Conservation (phyloP, 495 filamentous ascomycete genomes). For the Glonium stellatum region DNA sequence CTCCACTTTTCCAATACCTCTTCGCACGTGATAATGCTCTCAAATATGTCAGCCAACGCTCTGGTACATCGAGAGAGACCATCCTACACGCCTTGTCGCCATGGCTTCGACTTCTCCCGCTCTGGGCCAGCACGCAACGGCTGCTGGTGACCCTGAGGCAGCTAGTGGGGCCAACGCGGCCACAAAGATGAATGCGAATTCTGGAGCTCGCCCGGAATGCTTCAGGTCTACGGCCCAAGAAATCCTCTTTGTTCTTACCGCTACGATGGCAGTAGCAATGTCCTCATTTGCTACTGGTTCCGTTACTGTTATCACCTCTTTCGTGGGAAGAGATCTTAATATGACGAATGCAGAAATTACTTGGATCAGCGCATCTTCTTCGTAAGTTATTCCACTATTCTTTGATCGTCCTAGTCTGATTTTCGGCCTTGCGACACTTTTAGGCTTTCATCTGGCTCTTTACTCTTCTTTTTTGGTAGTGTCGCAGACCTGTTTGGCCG, state of each 20-base stretch:
- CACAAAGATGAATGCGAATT: constrained; percentile 21
- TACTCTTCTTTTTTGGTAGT: constrained; percentile 66
- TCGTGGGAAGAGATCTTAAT: constrained; percentile 52
- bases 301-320: constrained; percentile 55
- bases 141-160: neutral
- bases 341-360: constrained; percentile 66
- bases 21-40: neutral
- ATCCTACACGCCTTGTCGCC: neutral
- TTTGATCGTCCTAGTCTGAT: neutral
- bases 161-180: neutral
- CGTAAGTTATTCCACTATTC: constrained; percentile 38
- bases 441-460: constrained; percentile 61
- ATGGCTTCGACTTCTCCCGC: neutral
- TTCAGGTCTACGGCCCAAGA: constrained; percentile 59
- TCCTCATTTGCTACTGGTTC: constrained; percentile 53
- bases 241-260: constrained; percentile 58
- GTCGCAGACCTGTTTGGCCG: constrained; percentile 70
- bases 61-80: neutral
- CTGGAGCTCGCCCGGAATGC: constrained; percentile 44
- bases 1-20: neutral
- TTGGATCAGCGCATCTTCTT: constrained; percentile 57
- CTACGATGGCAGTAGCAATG: constrained; percentile 63
- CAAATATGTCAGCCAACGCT: neutral
- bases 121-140: neutral
- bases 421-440: neutral